These are phyloP conservation scores for Quercus phellos DNA, from an alignment of 331 rosid genomes.

Conservation along the genomic window DNA sequence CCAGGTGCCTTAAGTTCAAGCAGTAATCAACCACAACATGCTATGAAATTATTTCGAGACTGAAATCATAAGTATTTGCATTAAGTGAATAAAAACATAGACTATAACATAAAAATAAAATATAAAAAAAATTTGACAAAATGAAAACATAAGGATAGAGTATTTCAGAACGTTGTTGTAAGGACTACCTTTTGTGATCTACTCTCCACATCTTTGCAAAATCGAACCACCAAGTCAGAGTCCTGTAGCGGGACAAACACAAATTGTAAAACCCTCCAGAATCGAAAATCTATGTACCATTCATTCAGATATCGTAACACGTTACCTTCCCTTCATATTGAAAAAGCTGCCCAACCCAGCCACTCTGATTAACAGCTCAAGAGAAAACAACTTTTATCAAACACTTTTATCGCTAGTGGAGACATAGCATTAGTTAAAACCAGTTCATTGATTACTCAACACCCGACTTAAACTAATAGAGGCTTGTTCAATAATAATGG, in stretches of 20 bases:
- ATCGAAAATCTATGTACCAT: not conserved
- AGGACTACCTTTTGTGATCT: constrained; percentile 76
- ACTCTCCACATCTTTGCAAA: constrained; percentile 91
- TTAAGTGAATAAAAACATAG: not conserved
- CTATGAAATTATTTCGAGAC: not conserved
- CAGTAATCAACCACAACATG: not conserved
- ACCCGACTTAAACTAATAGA: no score
- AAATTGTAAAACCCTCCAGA: not conserved
- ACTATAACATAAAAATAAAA: not conserved
- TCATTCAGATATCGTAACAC: not conserved
- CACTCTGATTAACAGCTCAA: constrained; percentile 58
- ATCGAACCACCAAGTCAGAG: constrained; percentile 72
- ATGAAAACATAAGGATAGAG: constrained; percentile 19
- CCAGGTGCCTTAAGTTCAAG: not conserved
- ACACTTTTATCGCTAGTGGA: not conserved
- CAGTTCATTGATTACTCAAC: no score
- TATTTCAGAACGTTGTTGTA: constrained; percentile 24
- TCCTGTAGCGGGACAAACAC: constrained; percentile 41
- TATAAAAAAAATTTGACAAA: not conserved
- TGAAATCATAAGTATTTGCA: not conserved
- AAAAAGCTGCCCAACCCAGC: constrained; percentile 69
- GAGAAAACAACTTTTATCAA: constrained; percentile 22
- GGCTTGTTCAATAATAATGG: no score
- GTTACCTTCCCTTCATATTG: constrained; percentile 71
- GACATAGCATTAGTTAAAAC: no score